Evolutionary conservation across 1,284 basidiomycete species (phyloP).

Genomic region (Pseudozyma sp.): DNA sequence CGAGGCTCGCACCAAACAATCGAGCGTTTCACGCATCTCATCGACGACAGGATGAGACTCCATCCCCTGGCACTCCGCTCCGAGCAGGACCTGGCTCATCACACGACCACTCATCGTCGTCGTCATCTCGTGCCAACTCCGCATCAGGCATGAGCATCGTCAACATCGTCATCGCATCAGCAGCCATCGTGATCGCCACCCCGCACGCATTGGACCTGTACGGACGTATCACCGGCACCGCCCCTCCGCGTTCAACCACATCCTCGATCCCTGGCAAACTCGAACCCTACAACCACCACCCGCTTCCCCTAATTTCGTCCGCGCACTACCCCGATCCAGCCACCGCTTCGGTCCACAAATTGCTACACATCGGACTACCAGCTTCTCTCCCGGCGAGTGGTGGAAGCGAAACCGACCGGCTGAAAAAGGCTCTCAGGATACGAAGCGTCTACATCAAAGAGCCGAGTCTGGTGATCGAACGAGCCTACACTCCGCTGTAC

Average conservation of each 20-base stretch:
- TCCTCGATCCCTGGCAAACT: constrained; percentile 28
- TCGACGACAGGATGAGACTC: constrained; percentile 2
- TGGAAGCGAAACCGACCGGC: background rate
- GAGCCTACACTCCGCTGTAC: constrained; percentile 57
- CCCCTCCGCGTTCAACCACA: constrained; percentile 12
- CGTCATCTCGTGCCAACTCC: background rate
- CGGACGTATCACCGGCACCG: constrained; percentile 9
- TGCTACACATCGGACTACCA: constrained; percentile 26
- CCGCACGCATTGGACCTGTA: constrained; percentile 22
- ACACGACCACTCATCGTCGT: constrained; percentile 17
- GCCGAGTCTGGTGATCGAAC: constrained; percentile 53
- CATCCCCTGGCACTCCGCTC: background rate
- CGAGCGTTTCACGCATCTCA: constrained; percentile 15
- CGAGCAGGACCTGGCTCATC: constrained; percentile 4
- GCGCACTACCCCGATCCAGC: constrained; percentile 24
- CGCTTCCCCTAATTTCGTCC: constrained; percentile 17
- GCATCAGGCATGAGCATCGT: constrained; percentile 4
- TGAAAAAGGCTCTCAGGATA: constrained; percentile 21
- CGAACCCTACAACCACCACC: constrained; percentile 28
- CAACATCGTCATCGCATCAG: constrained; percentile 30
- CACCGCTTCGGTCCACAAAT: constrained; percentile 26
- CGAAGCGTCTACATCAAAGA: constrained; percentile 52
- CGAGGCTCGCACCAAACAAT: background rate
- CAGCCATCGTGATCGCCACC: constrained; percentile 13
- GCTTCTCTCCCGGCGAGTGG: constrained; percentile 1